phyloP scores from a whole-genome alignment of 2,329 filamentous ascomycete genomes.

The Ophioceras dolichostomum region DNA sequence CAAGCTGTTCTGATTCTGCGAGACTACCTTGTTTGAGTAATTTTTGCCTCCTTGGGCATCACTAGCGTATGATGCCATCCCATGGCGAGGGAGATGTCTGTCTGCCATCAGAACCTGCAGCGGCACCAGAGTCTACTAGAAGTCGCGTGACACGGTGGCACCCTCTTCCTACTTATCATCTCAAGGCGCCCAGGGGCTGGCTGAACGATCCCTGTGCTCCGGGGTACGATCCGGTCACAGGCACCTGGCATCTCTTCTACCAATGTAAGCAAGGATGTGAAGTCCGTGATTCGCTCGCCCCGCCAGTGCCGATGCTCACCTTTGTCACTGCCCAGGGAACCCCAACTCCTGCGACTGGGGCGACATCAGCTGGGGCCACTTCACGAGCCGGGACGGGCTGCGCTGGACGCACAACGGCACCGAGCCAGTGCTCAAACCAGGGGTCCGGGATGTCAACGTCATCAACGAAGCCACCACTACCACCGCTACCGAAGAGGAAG shows the following conservation, averaged over 20 bases:
- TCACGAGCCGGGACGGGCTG: slow-evolving; percentile 19
- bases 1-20: no score
- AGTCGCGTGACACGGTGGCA: no score
- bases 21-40: no score
- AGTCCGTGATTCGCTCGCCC: no score
- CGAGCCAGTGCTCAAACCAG: slow-evolving; percentile 19
- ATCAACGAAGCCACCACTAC: no score
- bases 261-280: slow-evolving; percentile 21
- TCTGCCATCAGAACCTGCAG: no score
- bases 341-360: slow-evolving; percentile 23
- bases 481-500: no score
- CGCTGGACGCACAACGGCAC: slow-evolving; percentile 25
- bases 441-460: slow-evolving; percentile 16
- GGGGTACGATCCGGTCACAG: slow-evolving; percentile 32
- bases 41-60: no score
- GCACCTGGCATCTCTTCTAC: slow-evolving; percentile 38
- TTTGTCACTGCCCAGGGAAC: slow-evolving; percentile 10
- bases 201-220: slow-evolving; percentile 33
- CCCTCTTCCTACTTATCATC: slow-evolving; percentile 4
- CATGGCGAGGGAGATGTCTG: no score
- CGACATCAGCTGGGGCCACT: slow-evolving; percentile 29
- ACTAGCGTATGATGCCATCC: no score
- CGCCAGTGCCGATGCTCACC: background rate
- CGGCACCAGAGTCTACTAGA: no score
- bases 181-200: slow-evolving; percentile 12